Evolutionary conservation across 1,284 basidiomycete genomes (phyloP).

Genomic region (Irpex lacteus): DNA sequence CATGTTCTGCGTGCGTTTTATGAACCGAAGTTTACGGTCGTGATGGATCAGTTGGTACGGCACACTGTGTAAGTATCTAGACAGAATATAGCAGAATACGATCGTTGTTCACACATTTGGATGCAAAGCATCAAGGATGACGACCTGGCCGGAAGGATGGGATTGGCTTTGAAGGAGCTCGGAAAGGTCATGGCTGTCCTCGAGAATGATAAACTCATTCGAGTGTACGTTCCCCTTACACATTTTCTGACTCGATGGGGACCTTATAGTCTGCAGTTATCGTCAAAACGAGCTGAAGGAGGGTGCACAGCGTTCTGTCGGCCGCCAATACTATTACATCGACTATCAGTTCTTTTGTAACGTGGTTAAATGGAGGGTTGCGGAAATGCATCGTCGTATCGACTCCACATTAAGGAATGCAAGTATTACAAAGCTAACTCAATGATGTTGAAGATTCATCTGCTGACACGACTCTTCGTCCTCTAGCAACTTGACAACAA

Average conservation of each 20-base stretch:
- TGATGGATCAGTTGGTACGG: conserved; percentile 90
- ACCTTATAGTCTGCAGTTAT: conserved; percentile 44
- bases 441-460: background rate
- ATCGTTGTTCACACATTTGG: conserved; percentile 4
- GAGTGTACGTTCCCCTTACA: conserved; percentile 56
- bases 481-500: conserved; percentile 89
- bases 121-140: conserved; percentile 77
- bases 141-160: conserved; percentile 85
- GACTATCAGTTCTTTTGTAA: conserved; percentile 96
- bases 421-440: conserved; percentile 21
- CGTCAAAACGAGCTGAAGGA: conserved; percentile 86
- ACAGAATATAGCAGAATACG: background rate
- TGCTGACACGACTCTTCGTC: background rate
- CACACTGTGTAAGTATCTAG: conserved; percentile 81
- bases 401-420: conserved; percentile 87
- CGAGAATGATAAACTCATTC: conserved; percentile 80
- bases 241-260: background rate
- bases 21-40: conserved; percentile 87
- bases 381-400: conserved; percentile 90
- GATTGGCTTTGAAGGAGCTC: conserved; percentile 89
- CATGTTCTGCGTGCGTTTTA: conserved; percentile 94
- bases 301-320: conserved; percentile 76
- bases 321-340: conserved; percentile 93
- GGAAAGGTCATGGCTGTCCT: conserved; percentile 89
- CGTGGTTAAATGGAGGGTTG: conserved; percentile 96